Percentiles rank a stretch among this genome's conserved stretches.
Evolutionary conservation across 441 rosid genomes (phyloP).

Genomic region (Jatropha multifida): DNA sequence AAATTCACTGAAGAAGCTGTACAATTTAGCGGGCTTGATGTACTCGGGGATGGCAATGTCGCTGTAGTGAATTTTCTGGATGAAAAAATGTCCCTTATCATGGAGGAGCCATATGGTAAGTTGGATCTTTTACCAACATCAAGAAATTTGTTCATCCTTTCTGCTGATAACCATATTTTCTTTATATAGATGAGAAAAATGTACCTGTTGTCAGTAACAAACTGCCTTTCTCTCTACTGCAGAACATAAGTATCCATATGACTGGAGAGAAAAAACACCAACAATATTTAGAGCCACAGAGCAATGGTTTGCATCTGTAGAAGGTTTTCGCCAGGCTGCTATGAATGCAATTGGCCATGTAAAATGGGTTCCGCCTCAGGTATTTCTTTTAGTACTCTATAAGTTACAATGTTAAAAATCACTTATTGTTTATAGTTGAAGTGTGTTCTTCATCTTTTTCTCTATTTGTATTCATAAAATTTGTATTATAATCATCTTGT

Average conservation of each 20-base stretch:
- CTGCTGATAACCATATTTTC: background rate
- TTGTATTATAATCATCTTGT: background rate
- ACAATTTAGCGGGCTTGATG: constrained; percentile 84
- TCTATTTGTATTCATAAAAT: background rate
- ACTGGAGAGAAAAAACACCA: constrained; percentile 97
- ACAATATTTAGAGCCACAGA: constrained; percentile 98
- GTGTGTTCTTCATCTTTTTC: background rate
- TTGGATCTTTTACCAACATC: constrained; percentile 12
- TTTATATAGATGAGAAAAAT: constrained; percentile 11
- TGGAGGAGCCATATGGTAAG: constrained; percentile 94
- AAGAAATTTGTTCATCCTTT: background rate
- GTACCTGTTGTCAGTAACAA: constrained; percentile 20
- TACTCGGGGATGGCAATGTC: constrained; percentile 87
- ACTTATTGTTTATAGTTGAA: background rate
- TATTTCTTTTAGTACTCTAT: constrained; percentile 33
- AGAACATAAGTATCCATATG: constrained; percentile 97
- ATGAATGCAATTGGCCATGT: constrained; percentile 83
- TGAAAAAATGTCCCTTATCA: constrained; percentile 61
- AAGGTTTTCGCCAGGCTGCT: constrained; percentile 79
- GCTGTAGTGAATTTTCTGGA: constrained; percentile 84
- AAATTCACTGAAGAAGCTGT: constrained; percentile 93
- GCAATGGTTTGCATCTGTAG: constrained; percentile 99
- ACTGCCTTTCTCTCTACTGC: constrained; percentile 29
- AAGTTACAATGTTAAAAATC: background rate
- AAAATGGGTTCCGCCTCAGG: constrained; percentile 97